phyloP scores from a whole-genome alignment of 2,329 filamentous ascomycete species.

The Aureobasidium melanogenum region DNA sequence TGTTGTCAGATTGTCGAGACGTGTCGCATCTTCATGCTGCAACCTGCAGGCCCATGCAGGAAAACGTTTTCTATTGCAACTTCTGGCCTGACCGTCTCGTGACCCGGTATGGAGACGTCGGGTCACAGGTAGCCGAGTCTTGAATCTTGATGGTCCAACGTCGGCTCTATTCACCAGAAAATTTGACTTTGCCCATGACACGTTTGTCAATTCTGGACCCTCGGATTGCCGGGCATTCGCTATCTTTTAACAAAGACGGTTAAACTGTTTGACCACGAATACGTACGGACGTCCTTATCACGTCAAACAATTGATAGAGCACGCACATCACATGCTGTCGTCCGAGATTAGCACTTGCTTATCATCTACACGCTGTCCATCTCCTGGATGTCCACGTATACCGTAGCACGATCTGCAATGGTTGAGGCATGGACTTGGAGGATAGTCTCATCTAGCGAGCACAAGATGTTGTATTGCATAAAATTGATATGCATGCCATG shows the following conservation, averaged over 20 bases:
- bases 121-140: not conserved
- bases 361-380: not conserved
- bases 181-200: conserved; percentile 2
- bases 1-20: not conserved
- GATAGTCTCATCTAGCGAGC: not conserved
- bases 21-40: not conserved
- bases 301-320: not conserved
- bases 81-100: conserved; percentile 6
- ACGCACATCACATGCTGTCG: not conserved
- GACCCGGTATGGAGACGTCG: conserved; percentile 5
- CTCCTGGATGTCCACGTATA: not conserved
- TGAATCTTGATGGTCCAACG: not conserved
- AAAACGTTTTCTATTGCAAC: not conserved
- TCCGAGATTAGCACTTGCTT: not conserved
- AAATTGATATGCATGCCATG: not conserved
- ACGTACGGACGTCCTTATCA: not conserved
- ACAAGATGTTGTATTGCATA: not conserved
- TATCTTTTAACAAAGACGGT: conserved; percentile 5
- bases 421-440: not conserved
- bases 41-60: conserved; percentile 1
- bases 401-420: not conserved
- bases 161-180: not conserved
- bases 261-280: conserved; percentile 5
- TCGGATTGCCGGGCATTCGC: conserved; percentile 3
- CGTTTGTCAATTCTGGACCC: not conserved